Evolutionary conservation across 805 yeast genomes (phyloP), one percentile per base, ranked within the genome.

Genomic region (Metschnikowia sp.): DNA sequence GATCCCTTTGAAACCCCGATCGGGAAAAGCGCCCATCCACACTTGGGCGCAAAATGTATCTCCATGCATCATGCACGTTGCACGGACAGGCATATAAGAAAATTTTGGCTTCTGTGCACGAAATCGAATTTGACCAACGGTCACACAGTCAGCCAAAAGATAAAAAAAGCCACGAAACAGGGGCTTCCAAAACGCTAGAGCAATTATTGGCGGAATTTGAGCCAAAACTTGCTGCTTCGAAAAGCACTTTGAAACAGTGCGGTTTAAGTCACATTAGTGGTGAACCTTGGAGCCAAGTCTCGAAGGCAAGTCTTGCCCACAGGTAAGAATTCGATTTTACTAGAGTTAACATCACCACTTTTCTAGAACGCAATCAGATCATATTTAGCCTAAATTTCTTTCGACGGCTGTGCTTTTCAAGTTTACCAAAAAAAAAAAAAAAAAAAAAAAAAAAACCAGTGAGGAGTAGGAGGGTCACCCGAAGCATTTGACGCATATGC

Each of bases 1-100:
- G 33, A 29, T 40, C 37, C 51, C 51, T 44, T 48, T 44, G 48
- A 40, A 41, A 19, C 19, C 54, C 52, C 26, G 31, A 49, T 36
- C n/a, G 36, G 49, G 45, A 32, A 42, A 18, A 4, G 26, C 33
- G 28, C 39, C 12, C n/a, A 4, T 36, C 39, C 45, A 22, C 26
- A 39, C 48, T 29, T 30, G 43, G 40, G 30, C 43, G 48, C 48
- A 34, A 34, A 45, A 31, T 18, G 39, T 12, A 36, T 33, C 35
- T 22, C 13, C 9, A 32, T 39, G 48, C 48, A 31, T 31, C 40
- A 45, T 45, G 48, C 40, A 39, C 42, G 32, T 36, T 39, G 31
- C 39, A 9, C 26, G n/a, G 37, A 8, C 33, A 8, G 33, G 41
- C 45, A 42, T 32, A 36, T 26, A 42, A 32, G 35, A 18, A 19